Evolutionary conservation across 192 early-diverging fungal species (phyloP), one percentile per base, ranked within the genome.

Genomic region (Dissophora globulifera): DNA sequence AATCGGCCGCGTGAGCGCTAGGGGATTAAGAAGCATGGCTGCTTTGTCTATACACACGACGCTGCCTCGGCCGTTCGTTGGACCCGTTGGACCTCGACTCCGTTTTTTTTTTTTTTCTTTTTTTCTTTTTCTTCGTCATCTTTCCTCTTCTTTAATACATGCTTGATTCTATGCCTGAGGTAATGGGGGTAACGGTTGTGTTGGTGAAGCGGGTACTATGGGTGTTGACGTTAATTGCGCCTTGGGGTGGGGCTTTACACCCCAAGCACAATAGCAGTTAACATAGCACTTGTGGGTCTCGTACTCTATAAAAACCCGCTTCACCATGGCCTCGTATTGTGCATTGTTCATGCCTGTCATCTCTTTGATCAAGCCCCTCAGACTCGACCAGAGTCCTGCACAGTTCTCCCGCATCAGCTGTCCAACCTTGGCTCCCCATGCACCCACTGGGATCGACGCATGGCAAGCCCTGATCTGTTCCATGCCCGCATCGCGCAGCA

Each of bases 231-330:
- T 26, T 12, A 17, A n/a, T n/a, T 45, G 43, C n/a, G 53, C 46
- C 25, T 6, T 33, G 15, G 62, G 71, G 20, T 66, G 50, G 27
- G 71, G 71, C 20, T 75, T 75, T 4, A 75, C 71, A 5, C 71
- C 71, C 71, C 71, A 75, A 3, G 71, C 62, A 31, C 71, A 75
- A 42, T 75, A 75, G 45, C 71, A 75, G 17, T 75, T 75, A 31
- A 66, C 62, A 48, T 75, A 75, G 50, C 71, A 75, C 45, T 54
- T 62, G 35, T 75, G 58, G 16, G 32, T 53, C 26, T 75, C 71
- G 33, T 66, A 75, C 33, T 75, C 71, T 20, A 75, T 31, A 75
- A 75, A 75, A 49, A 65, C 30, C 19, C 57, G 46, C 33, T 60
- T 65, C 32, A 75, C 32, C 71, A 75, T 66, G 23, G 53, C 60